Base-by-base conservation (phyloP, 495 filamentous ascomycete genomes). In the Lasiosphaeria ovina region DNA sequence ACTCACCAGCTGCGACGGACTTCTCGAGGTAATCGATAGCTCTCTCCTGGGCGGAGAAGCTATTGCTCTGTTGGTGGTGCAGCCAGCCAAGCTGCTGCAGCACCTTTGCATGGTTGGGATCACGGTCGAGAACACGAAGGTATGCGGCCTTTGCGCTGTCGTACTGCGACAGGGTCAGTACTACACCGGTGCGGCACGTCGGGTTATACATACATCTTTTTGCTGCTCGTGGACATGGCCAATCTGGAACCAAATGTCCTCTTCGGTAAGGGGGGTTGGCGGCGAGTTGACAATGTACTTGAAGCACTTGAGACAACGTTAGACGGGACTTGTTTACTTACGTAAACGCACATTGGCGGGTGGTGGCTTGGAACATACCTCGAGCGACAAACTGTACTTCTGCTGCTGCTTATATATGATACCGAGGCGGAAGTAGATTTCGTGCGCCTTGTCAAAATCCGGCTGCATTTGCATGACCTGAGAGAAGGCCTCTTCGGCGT, bases 231-330 rank as follows among this genome's bases (percentile, higher is more conserved):
- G 91, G 51, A 99, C 94, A 74, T 99, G 94, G 32, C 94, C 94
- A 65, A 99, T 98, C 73, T 99, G 94, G 76, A 99, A 99, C 93
- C 93, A 98, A 61, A 99, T 99, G 68, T 99, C 94, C 72, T 97
- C 94, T 70, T 98, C 93, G 1, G 92, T 98, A 72, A 99, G 75
- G 14, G 94, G 94, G 4, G 91, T 84, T 8, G 94, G 94, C 17
- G 94, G 95, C 51, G 96, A 91, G 58, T 85, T 90, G 56, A 97
- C 91, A 60, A 99, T 99, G 72, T 96, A 99, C 74, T 92, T 92
- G 74, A 99, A 99, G 76, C 94, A 99, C 91, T 97, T 48, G 6
- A 24, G 42, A 45, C 24, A 50, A 51, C 6, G 12, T 38, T 31
- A 54, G 34, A 49, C 16, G 35, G 59, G 3, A 47, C 44, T 47